Evolutionary conservation across 805 yeast genomes (phyloP).

Genomic region (Jamesozyma spencerorum): DNA sequence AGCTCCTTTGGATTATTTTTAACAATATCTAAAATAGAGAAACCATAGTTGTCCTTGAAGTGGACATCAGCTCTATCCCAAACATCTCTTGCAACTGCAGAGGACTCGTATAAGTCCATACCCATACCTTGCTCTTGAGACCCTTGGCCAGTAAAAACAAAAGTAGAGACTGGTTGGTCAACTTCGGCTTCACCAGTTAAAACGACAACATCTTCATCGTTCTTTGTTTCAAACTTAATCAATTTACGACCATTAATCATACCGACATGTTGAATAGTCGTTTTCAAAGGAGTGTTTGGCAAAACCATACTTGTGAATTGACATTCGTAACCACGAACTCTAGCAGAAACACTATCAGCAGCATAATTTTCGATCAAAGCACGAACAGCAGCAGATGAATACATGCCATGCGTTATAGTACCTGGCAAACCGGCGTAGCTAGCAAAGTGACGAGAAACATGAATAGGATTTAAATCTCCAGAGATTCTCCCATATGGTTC

Average conservation of each 20-base stretch:
- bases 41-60: slow-evolving; percentile 88
- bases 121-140: slow-evolving; percentile 99
- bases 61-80: slow-evolving; percentile 98
- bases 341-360: slow-evolving; percentile 89
- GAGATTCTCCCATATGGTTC: slow-evolving; percentile 96
- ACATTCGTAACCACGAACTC: slow-evolving; percentile 91
- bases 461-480: slow-evolving; percentile 97
- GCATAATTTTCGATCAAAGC: slow-evolving; percentile 96
- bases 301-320: slow-evolving; percentile 93
- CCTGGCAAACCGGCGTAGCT: slow-evolving; percentile 91
- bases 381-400: slow-evolving; percentile 91
- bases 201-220: slow-evolving; percentile 73
- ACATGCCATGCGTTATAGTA: slow-evolving; percentile 99
- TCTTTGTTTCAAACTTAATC: slow-evolving; percentile 81
- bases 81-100: slow-evolving; percentile 86
- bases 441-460: slow-evolving; percentile 91
- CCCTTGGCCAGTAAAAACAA: slow-evolving; percentile 98
- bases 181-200: slow-evolving; percentile 95
- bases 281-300: slow-evolving; percentile 84
- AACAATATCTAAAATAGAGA: slow-evolving; percentile 93
- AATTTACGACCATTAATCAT: slow-evolving; percentile 99
- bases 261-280: slow-evolving; percentile 89
- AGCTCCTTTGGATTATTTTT: slow-evolving; percentile 90
- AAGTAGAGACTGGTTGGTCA: slow-evolving; percentile 94
- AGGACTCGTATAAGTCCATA: slow-evolving; percentile 90